These are phyloP conservation scores for Termitomyces eurrhizus DNA, from an alignment of 768 basidiomycete genomes.

Conservation along the genomic window DNA sequence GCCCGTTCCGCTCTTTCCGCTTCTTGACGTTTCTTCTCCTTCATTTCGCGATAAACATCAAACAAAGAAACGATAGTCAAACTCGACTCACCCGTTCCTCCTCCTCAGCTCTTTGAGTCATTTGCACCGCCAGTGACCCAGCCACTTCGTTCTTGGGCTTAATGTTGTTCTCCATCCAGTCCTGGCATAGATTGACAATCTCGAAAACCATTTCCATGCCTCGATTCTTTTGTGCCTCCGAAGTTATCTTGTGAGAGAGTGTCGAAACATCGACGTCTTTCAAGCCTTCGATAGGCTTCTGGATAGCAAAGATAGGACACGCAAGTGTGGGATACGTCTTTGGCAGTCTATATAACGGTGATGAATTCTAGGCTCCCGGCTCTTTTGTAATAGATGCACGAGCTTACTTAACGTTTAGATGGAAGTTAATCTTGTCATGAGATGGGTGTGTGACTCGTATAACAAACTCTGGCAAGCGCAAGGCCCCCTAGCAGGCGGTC, in stretches of 20 bases:
- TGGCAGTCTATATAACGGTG: constrained; percentile 51
- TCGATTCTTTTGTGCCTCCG: constrained; percentile 58
- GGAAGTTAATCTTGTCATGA: constrained; percentile 53
- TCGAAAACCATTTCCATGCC: constrained; percentile 81
- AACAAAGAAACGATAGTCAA: neutral
- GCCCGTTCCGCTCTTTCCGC: constrained; percentile 55
- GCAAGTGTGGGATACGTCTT: constrained; percentile 79
- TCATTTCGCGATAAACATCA: neutral
- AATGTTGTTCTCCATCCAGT: constrained; percentile 63
- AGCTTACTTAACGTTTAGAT: constrained; percentile 68
- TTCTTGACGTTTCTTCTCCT: constrained; percentile 54
- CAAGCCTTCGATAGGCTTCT: constrained; percentile 62
- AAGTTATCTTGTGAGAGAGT: constrained; percentile 56
- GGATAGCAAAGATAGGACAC: constrained; percentile 62
- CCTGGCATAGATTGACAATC: constrained; percentile 66
- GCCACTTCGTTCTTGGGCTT: constrained; percentile 52
- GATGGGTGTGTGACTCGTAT: constrained; percentile 70
- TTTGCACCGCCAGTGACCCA: constrained; percentile 74
- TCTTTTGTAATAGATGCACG: neutral
- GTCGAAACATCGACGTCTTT: constrained; percentile 51
- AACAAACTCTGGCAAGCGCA: constrained; percentile 69
- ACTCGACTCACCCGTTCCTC: constrained; percentile 55
- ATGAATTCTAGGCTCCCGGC: neutral
- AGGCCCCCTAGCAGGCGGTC: constrained; percentile 48
- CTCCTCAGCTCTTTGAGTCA: constrained; percentile 69